phyloP scores from a whole-genome alignment of 2,329 filamentous ascomycete genomes.

The Trichocomaceae sp. region DNA sequence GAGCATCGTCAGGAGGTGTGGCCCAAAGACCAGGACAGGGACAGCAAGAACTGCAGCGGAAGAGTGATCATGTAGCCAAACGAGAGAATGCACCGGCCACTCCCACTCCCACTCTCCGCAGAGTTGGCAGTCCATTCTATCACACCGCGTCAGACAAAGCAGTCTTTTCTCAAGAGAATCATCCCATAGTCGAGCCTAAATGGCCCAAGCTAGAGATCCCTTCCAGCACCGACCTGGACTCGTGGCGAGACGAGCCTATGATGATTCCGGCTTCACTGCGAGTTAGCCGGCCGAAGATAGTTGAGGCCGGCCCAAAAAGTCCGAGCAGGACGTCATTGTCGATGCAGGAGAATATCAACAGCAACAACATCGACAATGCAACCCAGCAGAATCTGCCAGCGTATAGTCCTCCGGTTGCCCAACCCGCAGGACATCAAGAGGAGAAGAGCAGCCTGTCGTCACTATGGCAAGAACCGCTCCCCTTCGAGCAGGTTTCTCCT shows the following conservation, averaged over 20 bases:
- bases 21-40: not conserved
- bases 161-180: not conserved
- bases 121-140: constrained; percentile 8
- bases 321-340: not conserved
- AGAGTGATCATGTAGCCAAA: not conserved
- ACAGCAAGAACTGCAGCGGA: not conserved
- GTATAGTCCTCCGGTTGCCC: not conserved
- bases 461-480: not conserved
- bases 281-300: constrained; percentile 4
- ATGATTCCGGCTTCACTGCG: constrained; percentile 10
- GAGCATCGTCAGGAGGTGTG: not conserved
- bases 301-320: not conserved
- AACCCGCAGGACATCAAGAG: not conserved
- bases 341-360: not conserved
- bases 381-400: not conserved
- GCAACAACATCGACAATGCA: not conserved
- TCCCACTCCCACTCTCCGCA: constrained; percentile 10
- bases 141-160: constrained; percentile 6
- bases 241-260: not conserved
- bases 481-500: not conserved
- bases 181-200: not conserved
- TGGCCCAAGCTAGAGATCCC: not conserved
- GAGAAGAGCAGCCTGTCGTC: not conserved
- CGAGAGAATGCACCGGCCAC: constrained; percentile 1
- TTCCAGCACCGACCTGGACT: not conserved